Percentiles rank a stretch among this genome's conserved stretches.
These are phyloP conservation scores for Colletotrichum brevisporum DNA, from an alignment of 2,329 filamentous ascomycete species.

Conservation along the genomic window DNA sequence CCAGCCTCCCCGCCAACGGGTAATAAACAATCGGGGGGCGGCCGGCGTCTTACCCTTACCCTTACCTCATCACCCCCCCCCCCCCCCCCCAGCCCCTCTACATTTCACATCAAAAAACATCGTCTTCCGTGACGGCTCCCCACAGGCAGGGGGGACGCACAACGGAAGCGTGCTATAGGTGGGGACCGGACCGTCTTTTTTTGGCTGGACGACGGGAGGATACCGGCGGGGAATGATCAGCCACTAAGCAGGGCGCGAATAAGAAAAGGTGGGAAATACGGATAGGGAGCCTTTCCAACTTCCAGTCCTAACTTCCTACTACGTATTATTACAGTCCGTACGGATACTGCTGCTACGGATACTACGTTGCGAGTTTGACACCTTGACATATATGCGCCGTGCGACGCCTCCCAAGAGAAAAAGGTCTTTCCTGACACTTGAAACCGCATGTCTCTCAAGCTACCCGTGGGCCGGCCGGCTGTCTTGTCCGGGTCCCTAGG, in stretches of 20 bases:
- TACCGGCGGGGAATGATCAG: constrained; percentile 31
- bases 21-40: constrained; percentile 2
- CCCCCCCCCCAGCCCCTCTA: constrained; percentile 10
- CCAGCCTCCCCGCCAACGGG: constrained; percentile 32
- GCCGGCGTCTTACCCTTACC: not conserved
- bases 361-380: not conserved
- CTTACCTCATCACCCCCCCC: constrained; percentile 18
- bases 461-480: constrained; percentile 19
- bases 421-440: constrained; percentile 2
- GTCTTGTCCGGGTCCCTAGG: not conserved
- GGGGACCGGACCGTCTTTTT: not conserved
- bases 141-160: constrained; percentile 8
- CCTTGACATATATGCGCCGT: not conserved
- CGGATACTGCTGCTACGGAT: too few species aligned
- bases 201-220: constrained; percentile 40
- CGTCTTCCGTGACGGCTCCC: constrained; percentile 22
- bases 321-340: too few species aligned
- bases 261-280: constrained; percentile 12
- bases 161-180: too few species aligned
- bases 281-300: too few species aligned
- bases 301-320: too few species aligned
- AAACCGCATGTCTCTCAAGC: constrained; percentile 26
- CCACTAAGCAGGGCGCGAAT: constrained; percentile 32
- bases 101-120: constrained; percentile 14
- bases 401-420: not conserved